phyloP scores from a whole-genome alignment of 73 alveolate genomes.

The Paramecium sonneborni region DNA sequence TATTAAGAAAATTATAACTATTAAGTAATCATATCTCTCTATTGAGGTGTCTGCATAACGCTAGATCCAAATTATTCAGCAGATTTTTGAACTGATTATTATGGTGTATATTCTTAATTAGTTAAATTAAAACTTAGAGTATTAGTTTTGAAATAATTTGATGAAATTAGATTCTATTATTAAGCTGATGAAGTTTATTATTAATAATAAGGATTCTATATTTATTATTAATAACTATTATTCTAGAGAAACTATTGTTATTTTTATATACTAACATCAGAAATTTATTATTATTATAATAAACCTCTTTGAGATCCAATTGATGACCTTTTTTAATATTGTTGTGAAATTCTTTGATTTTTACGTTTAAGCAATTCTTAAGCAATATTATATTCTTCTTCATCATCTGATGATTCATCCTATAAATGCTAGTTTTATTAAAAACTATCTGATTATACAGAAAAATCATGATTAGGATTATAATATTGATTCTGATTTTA shows the following conservation, averaged over 20 bases:
- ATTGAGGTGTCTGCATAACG: slow-evolving; percentile 22
- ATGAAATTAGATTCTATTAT: background rate
- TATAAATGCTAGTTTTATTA: background rate
- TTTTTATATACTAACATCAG: background rate
- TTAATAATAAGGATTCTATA: background rate
- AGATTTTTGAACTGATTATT: background rate
- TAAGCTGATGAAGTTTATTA: background rate
- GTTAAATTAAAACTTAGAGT: slow-evolving; percentile 49
- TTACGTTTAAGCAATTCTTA: background rate
- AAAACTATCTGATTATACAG: background rate
- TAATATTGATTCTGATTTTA: background rate
- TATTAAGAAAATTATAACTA: background rate
- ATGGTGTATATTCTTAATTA: slow-evolving; percentile 38
- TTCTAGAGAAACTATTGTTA: background rate
- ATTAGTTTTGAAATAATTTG: slow-evolving; percentile 12
- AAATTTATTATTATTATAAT: background rate
- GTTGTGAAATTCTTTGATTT: background rate
- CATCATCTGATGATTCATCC: slow-evolving; percentile 24
- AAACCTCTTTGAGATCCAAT: background rate
- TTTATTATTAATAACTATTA: background rate
- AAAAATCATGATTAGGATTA: background rate
- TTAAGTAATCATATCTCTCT: background rate
- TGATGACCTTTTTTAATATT: background rate
- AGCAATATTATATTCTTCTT: background rate
- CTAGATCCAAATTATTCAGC: slow-evolving; percentile 51